Evolutionary conservation across 2,329 filamentous ascomycete species (phyloP).

Genomic region (Aspergillus japonicus): DNA sequence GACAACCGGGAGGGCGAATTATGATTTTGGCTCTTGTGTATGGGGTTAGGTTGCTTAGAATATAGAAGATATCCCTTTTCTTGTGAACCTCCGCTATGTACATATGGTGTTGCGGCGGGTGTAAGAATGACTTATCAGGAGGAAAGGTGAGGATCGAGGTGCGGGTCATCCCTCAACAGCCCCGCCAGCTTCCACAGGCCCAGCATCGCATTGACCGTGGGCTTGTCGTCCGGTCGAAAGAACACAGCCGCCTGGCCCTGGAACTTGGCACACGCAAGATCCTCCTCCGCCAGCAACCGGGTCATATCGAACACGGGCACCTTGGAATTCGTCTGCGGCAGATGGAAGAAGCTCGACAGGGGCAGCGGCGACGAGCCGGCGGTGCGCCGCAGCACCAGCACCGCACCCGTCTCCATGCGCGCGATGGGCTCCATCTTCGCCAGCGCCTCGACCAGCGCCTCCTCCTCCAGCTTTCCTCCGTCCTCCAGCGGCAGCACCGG

Average conservation of each 20-base stretch:
- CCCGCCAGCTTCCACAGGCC: slow-evolving; percentile 42
- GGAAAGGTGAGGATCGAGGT: neutral
- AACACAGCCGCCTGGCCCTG: slow-evolving; percentile 33
- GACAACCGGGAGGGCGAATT: too few species aligned
- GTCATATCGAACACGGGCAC: slow-evolving; percentile 42
- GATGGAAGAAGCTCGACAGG: slow-evolving; percentile 29
- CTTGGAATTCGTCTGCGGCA: slow-evolving; percentile 29
- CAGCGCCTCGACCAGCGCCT: slow-evolving; percentile 24
- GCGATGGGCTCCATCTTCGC: slow-evolving; percentile 22
- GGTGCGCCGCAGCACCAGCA: slow-evolving; percentile 24
- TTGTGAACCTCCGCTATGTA: too few species aligned
- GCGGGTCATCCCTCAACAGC: slow-evolving; percentile 20
- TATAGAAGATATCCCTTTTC: too few species aligned
- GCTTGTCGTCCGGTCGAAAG: slow-evolving; percentile 31
- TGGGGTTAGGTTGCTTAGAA: too few species aligned
- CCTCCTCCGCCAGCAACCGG: slow-evolving; percentile 29
- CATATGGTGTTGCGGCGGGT: too few species aligned
- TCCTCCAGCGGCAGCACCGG: slow-evolving; percentile 11
- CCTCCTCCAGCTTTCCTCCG: slow-evolving; percentile 4
- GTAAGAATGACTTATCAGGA: neutral
- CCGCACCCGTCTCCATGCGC: slow-evolving; percentile 32
- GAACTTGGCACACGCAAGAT: slow-evolving; percentile 33
- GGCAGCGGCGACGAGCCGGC: neutral
- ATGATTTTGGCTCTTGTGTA: too few species aligned
- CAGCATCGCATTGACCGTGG: slow-evolving; percentile 33